phyloP scores from a whole-genome alignment of 2,329 filamentous ascomycete genomes.

The Fusarium keratoplasticum region DNA sequence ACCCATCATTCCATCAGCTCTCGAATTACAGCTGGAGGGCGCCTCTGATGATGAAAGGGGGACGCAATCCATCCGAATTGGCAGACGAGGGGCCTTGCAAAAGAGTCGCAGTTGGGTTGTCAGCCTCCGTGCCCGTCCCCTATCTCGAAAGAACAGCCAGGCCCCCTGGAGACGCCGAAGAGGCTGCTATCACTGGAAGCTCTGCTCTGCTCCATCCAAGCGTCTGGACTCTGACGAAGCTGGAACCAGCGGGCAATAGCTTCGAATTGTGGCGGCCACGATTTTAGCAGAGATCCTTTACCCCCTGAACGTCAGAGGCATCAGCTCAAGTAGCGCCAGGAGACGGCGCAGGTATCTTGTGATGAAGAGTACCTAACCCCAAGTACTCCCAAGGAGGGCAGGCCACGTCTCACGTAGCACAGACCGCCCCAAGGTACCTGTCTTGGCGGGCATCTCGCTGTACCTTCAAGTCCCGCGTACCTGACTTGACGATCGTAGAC shows the following conservation, averaged over 20 bases:
- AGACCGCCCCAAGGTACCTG: constrained; percentile 25
- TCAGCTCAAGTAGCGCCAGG: background rate
- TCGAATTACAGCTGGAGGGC: constrained; percentile 22
- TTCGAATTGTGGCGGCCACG: constrained; percentile 16
- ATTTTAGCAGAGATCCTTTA: constrained; percentile 19
- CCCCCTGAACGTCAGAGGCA: constrained; percentile 16
- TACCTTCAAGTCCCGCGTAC: constrained; percentile 16
- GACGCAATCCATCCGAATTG: constrained; percentile 18
- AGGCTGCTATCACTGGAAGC: background rate
- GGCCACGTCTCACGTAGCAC: constrained; percentile 10
- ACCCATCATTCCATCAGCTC: constrained; percentile 36
- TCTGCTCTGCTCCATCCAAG: background rate
- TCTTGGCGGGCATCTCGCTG: background rate
- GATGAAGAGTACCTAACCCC: constrained; percentile 10
- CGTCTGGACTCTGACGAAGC: constrained; percentile 19
- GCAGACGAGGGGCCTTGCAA: constrained; percentile 14
- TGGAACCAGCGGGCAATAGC: constrained; percentile 12
- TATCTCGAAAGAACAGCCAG: background rate
- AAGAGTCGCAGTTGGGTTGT: constrained; percentile 2
- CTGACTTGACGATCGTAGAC: constrained; percentile 39
- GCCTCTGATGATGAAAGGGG: constrained; percentile 18
- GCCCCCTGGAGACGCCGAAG: constrained; percentile 4
- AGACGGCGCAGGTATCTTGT: background rate
- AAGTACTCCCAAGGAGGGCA: background rate
- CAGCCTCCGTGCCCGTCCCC: constrained; percentile 7